phyloP scores from a whole-genome alignment of 768 basidiomycete species.

The Paxillus rubicundulus region DNA sequence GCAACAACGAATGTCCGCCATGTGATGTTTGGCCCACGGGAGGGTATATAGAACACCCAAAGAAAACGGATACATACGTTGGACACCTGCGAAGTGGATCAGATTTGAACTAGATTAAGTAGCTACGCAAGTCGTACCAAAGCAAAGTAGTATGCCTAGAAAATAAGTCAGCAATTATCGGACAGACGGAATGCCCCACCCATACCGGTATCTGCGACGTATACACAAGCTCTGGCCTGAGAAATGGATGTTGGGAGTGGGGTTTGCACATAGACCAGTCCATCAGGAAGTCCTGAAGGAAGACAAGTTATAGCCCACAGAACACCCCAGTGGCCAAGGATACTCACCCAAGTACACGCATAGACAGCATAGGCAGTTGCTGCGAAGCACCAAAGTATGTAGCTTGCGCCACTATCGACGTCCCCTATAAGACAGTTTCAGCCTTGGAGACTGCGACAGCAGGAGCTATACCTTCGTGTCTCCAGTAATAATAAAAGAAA shows the following conservation, averaged over 20 bases:
- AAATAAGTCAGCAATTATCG: not conserved
- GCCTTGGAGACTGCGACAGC: not conserved
- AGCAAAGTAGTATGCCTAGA: constrained; percentile 74
- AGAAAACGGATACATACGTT: constrained; percentile 77
- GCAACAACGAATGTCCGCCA: constrained; percentile 67
- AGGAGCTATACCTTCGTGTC: constrained; percentile 50
- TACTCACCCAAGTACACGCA: constrained; percentile 71
- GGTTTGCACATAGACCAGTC: constrained; percentile 86
- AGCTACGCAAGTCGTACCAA: constrained; percentile 46
- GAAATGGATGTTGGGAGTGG: constrained; percentile 51
- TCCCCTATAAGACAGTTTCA: constrained; percentile 21
- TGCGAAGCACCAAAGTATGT: constrained; percentile 68
- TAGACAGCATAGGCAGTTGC: constrained; percentile 67
- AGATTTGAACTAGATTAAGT: not conserved
- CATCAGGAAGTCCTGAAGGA: constrained; percentile 71
- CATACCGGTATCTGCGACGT: constrained; percentile 56
- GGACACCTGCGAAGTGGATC: constrained; percentile 45
- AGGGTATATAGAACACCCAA: constrained; percentile 79
- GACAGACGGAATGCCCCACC: not conserved
- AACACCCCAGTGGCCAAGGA: not conserved
- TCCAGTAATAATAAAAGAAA: constrained; percentile 76
- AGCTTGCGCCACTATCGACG: constrained; percentile 42
- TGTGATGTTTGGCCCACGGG: constrained; percentile 42
- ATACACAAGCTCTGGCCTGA: constrained; percentile 78
- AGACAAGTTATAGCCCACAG: not conserved